These are phyloP conservation scores for Diospyros kaki DNA, from an alignment of 148 eudicot genomes.

Conservation along the genomic window DNA sequence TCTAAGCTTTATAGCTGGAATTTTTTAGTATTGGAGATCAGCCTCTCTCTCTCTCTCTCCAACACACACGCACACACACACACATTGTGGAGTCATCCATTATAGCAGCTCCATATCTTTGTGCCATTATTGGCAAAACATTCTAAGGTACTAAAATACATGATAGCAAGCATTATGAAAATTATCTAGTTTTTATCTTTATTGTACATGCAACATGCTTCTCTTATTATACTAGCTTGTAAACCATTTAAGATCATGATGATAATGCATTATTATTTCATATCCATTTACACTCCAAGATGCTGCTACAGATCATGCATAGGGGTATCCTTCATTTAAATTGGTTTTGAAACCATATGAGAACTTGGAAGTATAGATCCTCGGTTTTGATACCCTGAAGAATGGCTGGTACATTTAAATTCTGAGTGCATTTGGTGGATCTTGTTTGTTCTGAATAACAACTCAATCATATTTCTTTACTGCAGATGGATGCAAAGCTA, in stretches of 20 bases:
- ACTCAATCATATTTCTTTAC: not conserved
- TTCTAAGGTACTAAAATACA: not conserved
- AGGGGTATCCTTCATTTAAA: not conserved
- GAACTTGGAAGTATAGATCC: too few relatives aligned
- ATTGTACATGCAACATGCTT: not conserved
- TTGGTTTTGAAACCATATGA: not conserved
- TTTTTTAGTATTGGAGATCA: too few relatives aligned
- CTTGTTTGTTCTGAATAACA: not conserved
- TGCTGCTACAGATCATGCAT: not conserved
- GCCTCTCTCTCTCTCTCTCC: not conserved
- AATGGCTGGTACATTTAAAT: not conserved
- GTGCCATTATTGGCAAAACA: not conserved
- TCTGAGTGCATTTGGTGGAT: not conserved
- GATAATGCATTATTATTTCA: too few relatives aligned
- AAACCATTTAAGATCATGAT: not conserved
- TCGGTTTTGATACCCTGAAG: not conserved
- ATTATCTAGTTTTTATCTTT: not conserved
- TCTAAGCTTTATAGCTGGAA: too few relatives aligned
- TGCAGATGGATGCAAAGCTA: conserved; percentile 90
- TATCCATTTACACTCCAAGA: not conserved
- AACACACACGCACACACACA: too few relatives aligned
- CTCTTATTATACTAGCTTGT: not conserved
- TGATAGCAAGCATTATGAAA: not conserved
- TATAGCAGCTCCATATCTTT: not conserved
- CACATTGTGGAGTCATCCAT: not conserved